phyloP scores from a whole-genome alignment of 129 eudicot genomes.

The Glebionis coronaria region DNA sequence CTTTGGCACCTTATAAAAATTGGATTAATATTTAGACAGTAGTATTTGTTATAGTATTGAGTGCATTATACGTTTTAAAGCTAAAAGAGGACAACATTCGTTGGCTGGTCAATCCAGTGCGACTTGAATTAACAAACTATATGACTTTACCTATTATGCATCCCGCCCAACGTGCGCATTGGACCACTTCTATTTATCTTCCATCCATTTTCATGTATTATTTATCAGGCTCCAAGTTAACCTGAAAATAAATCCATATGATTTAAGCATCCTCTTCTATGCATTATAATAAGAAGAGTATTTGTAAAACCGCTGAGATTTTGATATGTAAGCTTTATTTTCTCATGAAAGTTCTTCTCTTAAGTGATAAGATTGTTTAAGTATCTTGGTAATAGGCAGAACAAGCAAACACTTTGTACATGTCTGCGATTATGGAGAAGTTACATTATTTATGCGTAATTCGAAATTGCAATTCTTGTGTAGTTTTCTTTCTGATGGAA shows the following conservation, averaged over 20 bases:
- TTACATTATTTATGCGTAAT: neutral
- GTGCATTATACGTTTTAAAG: neutral
- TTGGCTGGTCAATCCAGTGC: neutral
- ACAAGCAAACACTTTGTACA: neutral
- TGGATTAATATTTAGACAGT: neutral
- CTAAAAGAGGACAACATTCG: neutral
- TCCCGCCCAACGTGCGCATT: neutral
- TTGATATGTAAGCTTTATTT: neutral
- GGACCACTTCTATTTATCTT: neutral
- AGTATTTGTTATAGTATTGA: neutral
- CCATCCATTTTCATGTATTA: neutral
- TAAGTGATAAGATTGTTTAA: neutral
- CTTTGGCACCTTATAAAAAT: neutral
- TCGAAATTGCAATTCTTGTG: neutral
- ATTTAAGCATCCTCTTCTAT: neutral
- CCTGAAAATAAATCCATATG: neutral
- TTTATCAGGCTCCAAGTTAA: neutral
- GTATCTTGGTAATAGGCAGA: neutral
- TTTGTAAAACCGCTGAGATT: neutral
- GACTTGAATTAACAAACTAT: neutral
- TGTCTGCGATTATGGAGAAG: neutral
- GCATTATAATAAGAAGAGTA: neutral
- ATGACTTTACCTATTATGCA: neutral
- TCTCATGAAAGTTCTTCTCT: neutral
- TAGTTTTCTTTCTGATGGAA: neutral